Percentiles rank a stretch among this genome's conserved stretches.
Evolutionary conservation across 768 basidiomycete species (phyloP).

Genomic region (Serendipita sp.): DNA sequence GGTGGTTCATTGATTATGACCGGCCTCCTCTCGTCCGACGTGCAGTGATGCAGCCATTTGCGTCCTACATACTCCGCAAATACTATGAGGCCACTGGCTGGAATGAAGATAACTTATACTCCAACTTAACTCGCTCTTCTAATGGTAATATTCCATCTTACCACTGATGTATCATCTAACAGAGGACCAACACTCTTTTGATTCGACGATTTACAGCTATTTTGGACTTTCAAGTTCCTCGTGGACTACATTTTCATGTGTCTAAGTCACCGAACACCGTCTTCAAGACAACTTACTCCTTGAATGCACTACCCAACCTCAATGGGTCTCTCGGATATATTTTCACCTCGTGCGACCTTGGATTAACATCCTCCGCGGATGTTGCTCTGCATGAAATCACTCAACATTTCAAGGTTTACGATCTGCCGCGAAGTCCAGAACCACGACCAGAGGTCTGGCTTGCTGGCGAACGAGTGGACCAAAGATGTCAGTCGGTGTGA

Average conservation of each 20-base stretch:
- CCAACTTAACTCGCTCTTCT: slow-evolving; percentile 78
- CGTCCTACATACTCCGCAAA: slow-evolving; percentile 71
- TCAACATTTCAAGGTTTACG: slow-evolving; percentile 73
- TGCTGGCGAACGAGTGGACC: slow-evolving; percentile 61
- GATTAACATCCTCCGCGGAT: slow-evolving; percentile 49
- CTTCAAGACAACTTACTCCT: slow-evolving; percentile 82
- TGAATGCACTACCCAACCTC: slow-evolving; percentile 84
- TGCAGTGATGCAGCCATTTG: slow-evolving; percentile 63
- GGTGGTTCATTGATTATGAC: no score
- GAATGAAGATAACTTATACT: slow-evolving; percentile 92
- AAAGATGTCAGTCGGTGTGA: slow-evolving; percentile 38
- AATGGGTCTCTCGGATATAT: slow-evolving; percentile 90
- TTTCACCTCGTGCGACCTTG: slow-evolving; percentile 73
- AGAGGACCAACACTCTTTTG: slow-evolving; percentile 8
- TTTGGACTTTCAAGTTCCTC: slow-evolving; percentile 79
- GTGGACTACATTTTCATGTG: slow-evolving; percentile 59
- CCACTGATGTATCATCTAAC: not conserved
- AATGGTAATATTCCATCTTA: slow-evolving; percentile 37
- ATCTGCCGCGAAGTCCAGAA: slow-evolving; percentile 66
- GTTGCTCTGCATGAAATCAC: slow-evolving; percentile 79
- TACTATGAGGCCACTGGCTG: slow-evolving; percentile 91
- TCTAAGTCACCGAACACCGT: slow-evolving; percentile 80
- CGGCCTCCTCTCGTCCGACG: no score
- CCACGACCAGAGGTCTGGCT: slow-evolving; percentile 66
- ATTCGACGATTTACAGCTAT: slow-evolving; percentile 38